Conservation (phyloP, 2,329 filamentous ascomycete genomes). For the Fonsecaea monophora region DNA sequence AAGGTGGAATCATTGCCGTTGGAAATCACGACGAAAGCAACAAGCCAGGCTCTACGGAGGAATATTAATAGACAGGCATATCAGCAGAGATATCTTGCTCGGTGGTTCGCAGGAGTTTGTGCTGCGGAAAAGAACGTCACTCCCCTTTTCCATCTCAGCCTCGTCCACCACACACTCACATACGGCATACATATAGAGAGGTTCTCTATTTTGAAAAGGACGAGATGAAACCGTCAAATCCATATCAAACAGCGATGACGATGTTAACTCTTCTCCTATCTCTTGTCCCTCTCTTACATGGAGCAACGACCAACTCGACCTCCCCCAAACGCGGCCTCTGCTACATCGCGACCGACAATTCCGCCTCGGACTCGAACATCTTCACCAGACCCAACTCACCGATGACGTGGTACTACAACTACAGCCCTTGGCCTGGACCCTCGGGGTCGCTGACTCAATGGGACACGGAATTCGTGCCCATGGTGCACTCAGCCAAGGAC, state of each 20-base stretch:
- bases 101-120: not conserved
- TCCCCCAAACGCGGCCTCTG: conserved; percentile 73
- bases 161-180: not conserved
- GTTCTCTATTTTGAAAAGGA: not conserved
- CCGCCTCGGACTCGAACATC: conserved; percentile 66
- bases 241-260: not conserved
- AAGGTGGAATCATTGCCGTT: no score
- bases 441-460: conserved; percentile 52
- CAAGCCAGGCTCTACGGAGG: no score
- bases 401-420: conserved; percentile 88
- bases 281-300: not conserved
- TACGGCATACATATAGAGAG: not conserved
- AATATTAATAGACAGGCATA: no score
- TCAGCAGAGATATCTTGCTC: not conserved
- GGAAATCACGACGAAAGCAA: no score
- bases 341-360: conserved; percentile 65
- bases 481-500: conserved; percentile 72
- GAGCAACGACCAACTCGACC: conserved; percentile 19
- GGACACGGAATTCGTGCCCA: conserved; percentile 76
- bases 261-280: not conserved
- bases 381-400: conserved; percentile 66
- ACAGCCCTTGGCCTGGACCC: conserved; percentile 66
- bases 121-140: not conserved
- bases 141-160: not conserved
- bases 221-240: conserved; percentile 8